Conservation (phyloP, 257 asterid species). For the Linaria vulgaris region DNA sequence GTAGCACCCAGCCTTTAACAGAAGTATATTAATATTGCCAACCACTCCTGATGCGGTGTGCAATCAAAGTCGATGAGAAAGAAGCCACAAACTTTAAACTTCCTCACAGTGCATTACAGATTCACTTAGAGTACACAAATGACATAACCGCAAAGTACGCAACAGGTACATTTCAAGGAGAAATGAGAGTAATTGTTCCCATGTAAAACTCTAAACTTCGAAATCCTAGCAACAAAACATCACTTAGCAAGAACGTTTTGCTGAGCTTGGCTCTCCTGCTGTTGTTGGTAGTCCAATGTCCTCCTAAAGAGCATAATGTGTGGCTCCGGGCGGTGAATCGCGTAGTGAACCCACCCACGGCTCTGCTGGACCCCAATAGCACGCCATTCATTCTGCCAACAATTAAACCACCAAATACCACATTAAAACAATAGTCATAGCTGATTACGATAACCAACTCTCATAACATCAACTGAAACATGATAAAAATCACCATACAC, state of each 20-base stretch:
- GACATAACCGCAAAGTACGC: background rate
- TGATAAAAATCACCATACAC: no score
- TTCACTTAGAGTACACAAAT: constrained; percentile 18
- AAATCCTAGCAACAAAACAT: constrained; percentile 4
- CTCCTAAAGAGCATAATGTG: constrained; percentile 69
- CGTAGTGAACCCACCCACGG: constrained; percentile 92
- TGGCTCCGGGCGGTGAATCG: constrained; percentile 94
- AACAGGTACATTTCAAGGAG: constrained; percentile 34
- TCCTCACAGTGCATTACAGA: constrained; percentile 1
- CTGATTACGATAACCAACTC: background rate
- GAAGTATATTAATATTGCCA: background rate
- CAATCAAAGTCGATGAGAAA: constrained; percentile 14
- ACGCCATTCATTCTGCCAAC: constrained; percentile 71
- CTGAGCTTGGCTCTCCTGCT: constrained; percentile 51
- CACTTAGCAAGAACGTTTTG: constrained; percentile 47
- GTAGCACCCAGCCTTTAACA: constrained; percentile 4
- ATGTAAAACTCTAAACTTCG: background rate
- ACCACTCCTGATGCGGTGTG: background rate
- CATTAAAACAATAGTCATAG: background rate
- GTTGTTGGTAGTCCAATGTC: constrained; percentile 53
- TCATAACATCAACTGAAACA: no score
- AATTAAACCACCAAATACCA: constrained; percentile 1
- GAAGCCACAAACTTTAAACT: background rate
- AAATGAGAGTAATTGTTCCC: constrained; percentile 23
- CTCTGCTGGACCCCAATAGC: constrained; percentile 91